Conservation (phyloP, 805 yeast species). For the Yamadazyma nakazawae region DNA sequence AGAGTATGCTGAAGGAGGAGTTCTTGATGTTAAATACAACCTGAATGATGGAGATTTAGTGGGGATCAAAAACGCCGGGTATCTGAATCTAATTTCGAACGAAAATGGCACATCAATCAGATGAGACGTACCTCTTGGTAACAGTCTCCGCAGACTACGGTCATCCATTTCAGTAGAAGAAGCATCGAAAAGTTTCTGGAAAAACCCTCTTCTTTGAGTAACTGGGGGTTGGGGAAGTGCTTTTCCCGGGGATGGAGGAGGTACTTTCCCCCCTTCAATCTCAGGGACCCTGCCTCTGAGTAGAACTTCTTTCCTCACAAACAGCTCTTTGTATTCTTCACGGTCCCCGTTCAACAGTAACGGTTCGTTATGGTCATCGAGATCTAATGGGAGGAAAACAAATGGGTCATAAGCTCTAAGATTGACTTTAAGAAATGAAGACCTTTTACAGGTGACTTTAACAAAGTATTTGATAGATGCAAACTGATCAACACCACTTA, state of each 20-base stretch:
- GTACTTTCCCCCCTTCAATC: slow-evolving; percentile 36
- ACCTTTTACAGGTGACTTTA: slow-evolving; percentile 57
- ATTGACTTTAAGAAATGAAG: slow-evolving; percentile 47
- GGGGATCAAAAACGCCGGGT: slow-evolving; percentile 48
- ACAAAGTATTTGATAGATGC: slow-evolving; percentile 51
- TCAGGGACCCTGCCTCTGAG: slow-evolving; percentile 43
- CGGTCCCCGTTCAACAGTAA: slow-evolving; percentile 12
- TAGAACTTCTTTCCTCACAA: slow-evolving; percentile 40
- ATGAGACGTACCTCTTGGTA: slow-evolving; percentile 13
- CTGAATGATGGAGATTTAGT: slow-evolving; percentile 34
- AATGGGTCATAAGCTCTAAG: slow-evolving; percentile 49
- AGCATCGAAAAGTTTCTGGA: slow-evolving; percentile 26
- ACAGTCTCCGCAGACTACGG: slow-evolving; percentile 7
- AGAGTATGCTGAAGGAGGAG: slow-evolving; percentile 28
- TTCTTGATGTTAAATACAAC: slow-evolving; percentile 27
- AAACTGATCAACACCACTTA: slow-evolving; percentile 28
- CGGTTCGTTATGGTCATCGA: slow-evolving; percentile 20
- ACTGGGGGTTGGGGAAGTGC: slow-evolving; percentile 21
- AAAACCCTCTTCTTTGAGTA: slow-evolving; percentile 23
- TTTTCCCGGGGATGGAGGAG: slow-evolving; percentile 15
- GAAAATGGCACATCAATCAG: slow-evolving; percentile 37
- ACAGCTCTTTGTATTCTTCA: slow-evolving; percentile 40
- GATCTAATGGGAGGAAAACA: slow-evolving; percentile 49
- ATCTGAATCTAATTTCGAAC: slow-evolving; percentile 48
- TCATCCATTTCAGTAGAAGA: slow-evolving; percentile 9